phyloP scores from a whole-genome alignment of 306 rosid species.

The Rubus parviflorus region DNA sequence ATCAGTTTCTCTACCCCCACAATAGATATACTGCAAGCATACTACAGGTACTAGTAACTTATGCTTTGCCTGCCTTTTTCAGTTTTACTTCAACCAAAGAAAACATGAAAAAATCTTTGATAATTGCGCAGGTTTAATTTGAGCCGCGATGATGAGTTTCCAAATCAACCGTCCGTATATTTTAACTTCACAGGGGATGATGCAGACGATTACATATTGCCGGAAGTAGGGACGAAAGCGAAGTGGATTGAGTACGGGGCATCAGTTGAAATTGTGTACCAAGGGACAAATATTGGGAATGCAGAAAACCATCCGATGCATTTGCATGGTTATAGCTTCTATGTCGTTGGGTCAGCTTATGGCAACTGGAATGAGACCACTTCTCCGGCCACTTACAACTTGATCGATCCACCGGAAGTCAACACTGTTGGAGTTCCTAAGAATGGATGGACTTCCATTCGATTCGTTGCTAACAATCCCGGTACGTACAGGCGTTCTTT shows the following conservation, averaged over 20 bases:
- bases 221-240: not conserved
- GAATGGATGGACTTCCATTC: slow-evolving; percentile 13
- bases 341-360: slow-evolving; percentile 9
- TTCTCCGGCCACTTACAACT: slow-evolving; percentile 11
- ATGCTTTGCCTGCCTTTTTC: not conserved
- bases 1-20: slow-evolving; percentile 31
- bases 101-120: not conserved
- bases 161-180: not conserved
- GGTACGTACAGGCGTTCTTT: not conserved
- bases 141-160: not conserved
- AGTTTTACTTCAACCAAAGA: not conserved
- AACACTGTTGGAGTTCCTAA: slow-evolving; percentile 17
- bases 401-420: slow-evolving; percentile 6
- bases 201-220: not conserved
- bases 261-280: not conserved
- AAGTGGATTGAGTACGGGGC: not conserved
- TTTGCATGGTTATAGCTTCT: slow-evolving; percentile 13
- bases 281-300: not conserved
- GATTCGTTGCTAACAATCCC: slow-evolving; percentile 16
- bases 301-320: slow-evolving; percentile 21
- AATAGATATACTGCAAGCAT: slow-evolving; percentile 32
- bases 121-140: not conserved
- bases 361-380: slow-evolving; percentile 8
- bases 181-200: slow-evolving; percentile 2
- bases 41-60: slow-evolving; percentile 24